phyloP scores from a whole-genome alignment of 805 yeast genomes.

The Suhomyces sp. region DNA sequence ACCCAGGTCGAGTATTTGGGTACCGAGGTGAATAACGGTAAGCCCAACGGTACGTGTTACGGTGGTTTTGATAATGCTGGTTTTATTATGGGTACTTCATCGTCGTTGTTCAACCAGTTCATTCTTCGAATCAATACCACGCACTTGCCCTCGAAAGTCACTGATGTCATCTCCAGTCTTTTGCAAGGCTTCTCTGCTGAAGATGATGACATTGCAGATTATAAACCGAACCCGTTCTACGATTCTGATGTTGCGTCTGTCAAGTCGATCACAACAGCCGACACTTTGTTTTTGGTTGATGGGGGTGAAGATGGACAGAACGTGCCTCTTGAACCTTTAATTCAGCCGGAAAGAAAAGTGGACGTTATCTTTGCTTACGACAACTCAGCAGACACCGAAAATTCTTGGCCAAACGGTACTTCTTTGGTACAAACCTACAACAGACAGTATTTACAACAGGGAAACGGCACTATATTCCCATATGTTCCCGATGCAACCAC shows the following conservation, averaged over 20 bases:
- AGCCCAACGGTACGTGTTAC: conserved; percentile 16
- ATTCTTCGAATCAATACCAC: conserved; percentile 17
- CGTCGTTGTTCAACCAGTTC: conserved; percentile 25
- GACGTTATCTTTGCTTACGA: conserved; percentile 67
- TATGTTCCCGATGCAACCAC: conserved; percentile 22
- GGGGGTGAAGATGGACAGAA: conserved; percentile 80
- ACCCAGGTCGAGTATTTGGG: conserved; percentile 25
- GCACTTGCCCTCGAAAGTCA: conserved; percentile 15
- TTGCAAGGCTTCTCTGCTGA: conserved; percentile 39
- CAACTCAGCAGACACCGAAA: conserved; percentile 61
- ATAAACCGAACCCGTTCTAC: conserved; percentile 39
- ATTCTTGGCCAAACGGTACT: conserved; percentile 66
- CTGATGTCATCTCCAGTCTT: conserved; percentile 19
- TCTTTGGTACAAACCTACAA: conserved; percentile 55
- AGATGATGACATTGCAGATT: conserved; percentile 31
- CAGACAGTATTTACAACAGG: conserved; percentile 48
- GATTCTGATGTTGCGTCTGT: conserved; percentile 31
- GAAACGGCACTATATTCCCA: conserved; percentile 25
- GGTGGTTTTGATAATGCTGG: conserved; percentile 28
- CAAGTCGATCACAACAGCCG: conserved; percentile 36
- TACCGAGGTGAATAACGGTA: conserved; percentile 17
- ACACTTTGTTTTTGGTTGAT: conserved; percentile 58
- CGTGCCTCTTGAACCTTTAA: conserved; percentile 63
- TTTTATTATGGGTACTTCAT: conserved; percentile 23
- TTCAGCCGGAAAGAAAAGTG: conserved; percentile 57